These are phyloP conservation scores for Mucor ambiguus DNA, from an alignment of 371 early-diverging fungal genomes.

Conservation along the genomic window DNA sequence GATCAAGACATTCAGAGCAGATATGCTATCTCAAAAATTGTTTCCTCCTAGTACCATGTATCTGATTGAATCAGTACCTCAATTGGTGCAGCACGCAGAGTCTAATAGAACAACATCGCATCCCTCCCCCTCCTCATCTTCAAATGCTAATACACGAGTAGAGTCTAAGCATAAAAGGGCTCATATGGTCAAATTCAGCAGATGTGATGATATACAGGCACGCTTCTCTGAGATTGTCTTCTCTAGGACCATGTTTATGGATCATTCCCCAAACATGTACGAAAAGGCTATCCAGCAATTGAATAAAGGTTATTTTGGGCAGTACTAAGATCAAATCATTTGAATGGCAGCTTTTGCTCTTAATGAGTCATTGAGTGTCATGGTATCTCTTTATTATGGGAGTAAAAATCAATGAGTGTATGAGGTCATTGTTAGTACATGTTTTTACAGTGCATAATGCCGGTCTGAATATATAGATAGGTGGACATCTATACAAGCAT, in stretches of 20 bases:
- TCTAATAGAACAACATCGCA: not conserved
- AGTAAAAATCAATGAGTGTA: not conserved
- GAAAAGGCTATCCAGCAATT: conserved; percentile 46
- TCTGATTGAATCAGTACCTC: conserved; percentile 55
- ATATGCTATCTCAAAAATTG: conserved; percentile 79
- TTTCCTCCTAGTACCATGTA: conserved; percentile 70
- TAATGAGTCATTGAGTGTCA: not conserved
- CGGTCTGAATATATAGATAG: no score
- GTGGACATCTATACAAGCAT: not conserved
- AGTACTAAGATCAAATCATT: not conserved
- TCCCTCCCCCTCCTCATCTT: conserved; percentile 1
- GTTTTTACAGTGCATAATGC: no score
- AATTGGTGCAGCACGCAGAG: conserved; percentile 26
- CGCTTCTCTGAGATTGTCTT: conserved; percentile 71
- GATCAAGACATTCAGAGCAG: conserved; percentile 80
- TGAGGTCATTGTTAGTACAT: not conserved
- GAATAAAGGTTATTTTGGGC: conserved; percentile 34
- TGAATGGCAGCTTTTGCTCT: not conserved
- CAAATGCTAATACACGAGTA: conserved; percentile 8
- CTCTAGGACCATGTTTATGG: conserved; percentile 70
- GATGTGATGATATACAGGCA: conserved; percentile 67
- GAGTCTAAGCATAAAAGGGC: conserved; percentile 31
- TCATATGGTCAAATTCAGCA: conserved; percentile 54
- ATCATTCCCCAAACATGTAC: conserved; percentile 72
- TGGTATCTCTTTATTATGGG: not conserved